Evolutionary conservation across 1,139 yeast species (phyloP).

Genomic region (Pichia sp.): DNA sequence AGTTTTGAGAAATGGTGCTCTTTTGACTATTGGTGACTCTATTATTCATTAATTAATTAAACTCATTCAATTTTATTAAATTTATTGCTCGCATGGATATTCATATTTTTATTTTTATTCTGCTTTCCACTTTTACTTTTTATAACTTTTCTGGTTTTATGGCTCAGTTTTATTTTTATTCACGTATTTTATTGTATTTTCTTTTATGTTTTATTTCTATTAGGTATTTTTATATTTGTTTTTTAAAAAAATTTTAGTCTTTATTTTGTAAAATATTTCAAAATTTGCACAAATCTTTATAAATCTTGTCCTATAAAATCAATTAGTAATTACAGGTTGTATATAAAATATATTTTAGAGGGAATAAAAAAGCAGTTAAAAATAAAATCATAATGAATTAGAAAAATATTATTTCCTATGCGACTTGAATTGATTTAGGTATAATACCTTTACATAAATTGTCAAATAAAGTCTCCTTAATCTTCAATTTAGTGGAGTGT

Average conservation of each 20-base stretch:
- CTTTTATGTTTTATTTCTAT: no score
- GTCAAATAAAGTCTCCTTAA: conserved; percentile 59
- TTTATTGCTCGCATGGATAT: not conserved
- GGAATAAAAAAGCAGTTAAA: not conserved
- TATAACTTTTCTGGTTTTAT: not conserved
- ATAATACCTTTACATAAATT: conserved; percentile 34
- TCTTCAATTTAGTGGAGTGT: conserved; percentile 34
- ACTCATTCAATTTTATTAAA: not conserved
- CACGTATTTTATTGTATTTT: no score
- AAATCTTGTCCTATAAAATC: no score
- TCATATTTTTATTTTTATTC: conserved; percentile 1
- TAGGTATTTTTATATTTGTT: no score
- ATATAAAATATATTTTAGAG: no score
- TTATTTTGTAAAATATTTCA: no score
- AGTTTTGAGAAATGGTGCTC: conserved; percentile 53
- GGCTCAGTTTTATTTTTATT: no score
- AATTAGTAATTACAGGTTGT: no score
- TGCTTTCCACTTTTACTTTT: not conserved
- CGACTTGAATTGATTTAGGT: conserved; percentile 19
- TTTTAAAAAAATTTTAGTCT: no score
- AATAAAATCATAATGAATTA: not conserved
- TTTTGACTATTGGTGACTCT: conserved; percentile 44
- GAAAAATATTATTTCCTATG: conserved; percentile 3
- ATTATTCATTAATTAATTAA: conserved; percentile 25
- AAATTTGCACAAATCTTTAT: no score